Evolutionary conservation across 768 basidiomycete genomes (phyloP), one percentile per base, ranked within the genome.

Genomic region (Hygrophorus russula): DNA sequence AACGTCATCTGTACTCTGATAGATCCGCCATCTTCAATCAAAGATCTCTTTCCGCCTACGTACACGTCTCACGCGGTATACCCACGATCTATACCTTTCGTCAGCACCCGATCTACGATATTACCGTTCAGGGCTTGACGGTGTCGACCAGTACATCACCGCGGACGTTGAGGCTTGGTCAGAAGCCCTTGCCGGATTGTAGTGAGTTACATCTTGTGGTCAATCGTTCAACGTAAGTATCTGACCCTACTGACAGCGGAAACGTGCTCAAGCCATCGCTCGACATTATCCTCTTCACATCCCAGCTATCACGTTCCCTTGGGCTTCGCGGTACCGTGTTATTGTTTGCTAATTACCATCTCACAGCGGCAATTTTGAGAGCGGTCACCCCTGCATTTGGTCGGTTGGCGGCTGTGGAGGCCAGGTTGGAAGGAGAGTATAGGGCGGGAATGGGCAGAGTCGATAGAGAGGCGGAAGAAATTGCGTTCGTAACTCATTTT

Each of bases 381-480:
- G 80, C 82, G 3, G 91, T 87, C 4, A 92, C 94, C 0, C 94
- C 93, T 0, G 85, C 92, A 0, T 98, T 98, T 61, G 94, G 93
- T 0, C 74, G 80, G 28, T 69, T 97, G 11, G 90, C 93, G 0
- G 86, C 87, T 0, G 74, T 84, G 3, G 91, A 96, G 56, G 90
- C 91, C 0, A 74, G 80, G 24, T 62, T 97, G 27, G 76, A 98
- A 53, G 94, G 94, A 10, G 94, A 96, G 52, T 97, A 93, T 55
- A 69, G 94, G 15, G 76, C 80, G 0, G 92, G 90, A 0, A 81
- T 97, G 54, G 80, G 82, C 0, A 63, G 94, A 24, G 75, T 97
- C 5, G 90, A 85, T 0, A 65, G 91, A 47, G 92, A 97, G 53
- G 78, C 82, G 15, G 94, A 98, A 56, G 93, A 98, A 58, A 73